Evolutionary conservation across 75 land plant genomes (phyloP).

Genomic region (Chamaecyparis obtusa): DNA sequence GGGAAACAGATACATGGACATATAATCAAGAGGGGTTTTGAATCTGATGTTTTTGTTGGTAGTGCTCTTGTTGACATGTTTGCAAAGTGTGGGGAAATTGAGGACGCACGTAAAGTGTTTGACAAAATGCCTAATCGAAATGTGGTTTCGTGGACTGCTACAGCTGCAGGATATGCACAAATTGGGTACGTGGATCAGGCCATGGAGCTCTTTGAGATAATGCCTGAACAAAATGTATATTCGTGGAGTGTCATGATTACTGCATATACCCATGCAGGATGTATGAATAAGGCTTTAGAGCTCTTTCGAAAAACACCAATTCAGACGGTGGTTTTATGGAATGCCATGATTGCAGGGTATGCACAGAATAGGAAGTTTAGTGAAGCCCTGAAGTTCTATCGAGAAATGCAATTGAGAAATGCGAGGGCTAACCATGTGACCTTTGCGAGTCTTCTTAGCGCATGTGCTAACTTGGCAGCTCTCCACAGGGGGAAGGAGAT

Average conservation of each 20-base stretch:
- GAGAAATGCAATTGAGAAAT: slow-evolving; percentile 13
- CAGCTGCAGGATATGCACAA: slow-evolving; percentile 28
- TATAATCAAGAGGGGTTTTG: slow-evolving; percentile 2
- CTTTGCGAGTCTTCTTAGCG: slow-evolving; percentile 24
- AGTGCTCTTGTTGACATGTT: slow-evolving; percentile 35
- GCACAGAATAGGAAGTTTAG: slow-evolving; percentile 8
- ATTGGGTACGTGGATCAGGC: slow-evolving; percentile 26
- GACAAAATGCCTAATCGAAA: slow-evolving; percentile 24
- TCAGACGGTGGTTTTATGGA: slow-evolving; percentile 28
- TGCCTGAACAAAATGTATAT: slow-evolving; percentile 21
- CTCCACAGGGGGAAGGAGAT: slow-evolving; percentile 29
- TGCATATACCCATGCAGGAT: slow-evolving; percentile 33
- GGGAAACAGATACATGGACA: slow-evolving; percentile 19
- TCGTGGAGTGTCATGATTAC: slow-evolving; percentile 32
- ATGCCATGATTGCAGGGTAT: slow-evolving; percentile 43
- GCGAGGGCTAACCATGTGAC: slow-evolving; percentile 24
- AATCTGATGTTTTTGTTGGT: neutral
- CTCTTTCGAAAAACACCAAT: slow-evolving; percentile 16
- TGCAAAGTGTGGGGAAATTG: slow-evolving; percentile 19
- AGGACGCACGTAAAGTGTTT: slow-evolving; percentile 26
- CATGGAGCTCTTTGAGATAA: slow-evolving; percentile 19
- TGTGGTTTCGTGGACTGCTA: slow-evolving; percentile 44
- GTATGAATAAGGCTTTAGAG: slow-evolving; percentile 15
- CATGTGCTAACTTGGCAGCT: slow-evolving; percentile 26
- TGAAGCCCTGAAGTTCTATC: slow-evolving; percentile 27